phyloP scores from a whole-genome alignment of 306 rosid genomes.

The Sindora glabra region DNA sequence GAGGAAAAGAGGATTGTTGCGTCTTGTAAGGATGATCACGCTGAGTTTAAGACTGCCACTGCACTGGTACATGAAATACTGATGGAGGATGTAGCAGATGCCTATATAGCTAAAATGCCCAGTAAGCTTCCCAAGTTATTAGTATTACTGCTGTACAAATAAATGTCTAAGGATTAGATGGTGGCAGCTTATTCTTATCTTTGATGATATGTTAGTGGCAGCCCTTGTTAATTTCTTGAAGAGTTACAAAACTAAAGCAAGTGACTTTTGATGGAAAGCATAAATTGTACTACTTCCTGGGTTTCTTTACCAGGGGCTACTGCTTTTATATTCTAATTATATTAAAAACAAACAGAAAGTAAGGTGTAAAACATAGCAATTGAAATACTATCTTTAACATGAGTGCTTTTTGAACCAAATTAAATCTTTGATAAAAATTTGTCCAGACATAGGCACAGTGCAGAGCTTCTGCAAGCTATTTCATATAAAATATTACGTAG shows the following conservation, averaged over 20 bases:
- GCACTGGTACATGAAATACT: constrained; percentile 14
- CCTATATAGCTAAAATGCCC: constrained; percentile 13
- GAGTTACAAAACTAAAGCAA: neutral
- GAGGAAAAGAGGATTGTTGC: constrained; percentile 21
- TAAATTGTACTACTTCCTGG: neutral
- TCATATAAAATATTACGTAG: too few species aligned
- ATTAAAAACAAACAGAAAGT: too few species aligned
- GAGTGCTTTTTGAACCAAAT: neutral
- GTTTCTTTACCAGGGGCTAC: neutral
- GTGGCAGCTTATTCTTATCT: neutral
- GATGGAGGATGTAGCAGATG: constrained; percentile 19
- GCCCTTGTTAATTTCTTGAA: neutral
- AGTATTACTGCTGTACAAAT: neutral
- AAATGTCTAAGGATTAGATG: neutral
- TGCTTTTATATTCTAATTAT: neutral
- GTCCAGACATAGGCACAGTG: neutral
- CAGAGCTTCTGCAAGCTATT: too few species aligned
- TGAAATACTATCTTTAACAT: neutral
- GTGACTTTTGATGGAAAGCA: neutral
- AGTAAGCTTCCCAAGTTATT: constrained; percentile 32
- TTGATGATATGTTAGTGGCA: neutral
- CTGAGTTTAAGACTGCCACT: constrained; percentile 23
- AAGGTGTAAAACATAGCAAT: neutral
- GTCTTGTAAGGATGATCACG: constrained; percentile 22
- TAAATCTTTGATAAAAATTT: neutral